These are phyloP conservation scores for Quercus glauca DNA, from an alignment of 306 rosid species.

Conservation along the genomic window DNA sequence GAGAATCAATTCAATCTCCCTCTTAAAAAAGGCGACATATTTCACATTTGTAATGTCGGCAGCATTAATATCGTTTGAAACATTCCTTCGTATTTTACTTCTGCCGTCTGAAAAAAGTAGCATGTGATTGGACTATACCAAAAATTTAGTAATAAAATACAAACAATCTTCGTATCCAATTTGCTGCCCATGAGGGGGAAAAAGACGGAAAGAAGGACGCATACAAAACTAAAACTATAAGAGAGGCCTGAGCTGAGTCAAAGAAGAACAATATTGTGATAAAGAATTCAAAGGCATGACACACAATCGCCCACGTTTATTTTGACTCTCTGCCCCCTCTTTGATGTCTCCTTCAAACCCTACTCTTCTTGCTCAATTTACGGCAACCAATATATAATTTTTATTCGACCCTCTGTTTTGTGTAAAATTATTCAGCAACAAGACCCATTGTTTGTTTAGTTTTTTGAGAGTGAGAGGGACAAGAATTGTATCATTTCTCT, in stretches of 20 bases:
- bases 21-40: too few relatives aligned
- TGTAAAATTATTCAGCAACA: background rate
- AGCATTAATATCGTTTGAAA: too few relatives aligned
- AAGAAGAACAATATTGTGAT: background rate
- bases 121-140: too few relatives aligned
- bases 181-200: background rate
- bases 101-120: too few relatives aligned
- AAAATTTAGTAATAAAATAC: too few relatives aligned
- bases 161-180: background rate
- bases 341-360: constrained; percentile 9
- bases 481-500: background rate
- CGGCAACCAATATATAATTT: background rate
- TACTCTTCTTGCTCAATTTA: background rate
- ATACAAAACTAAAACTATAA: background rate
- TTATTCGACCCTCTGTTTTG: background rate
- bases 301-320: background rate
- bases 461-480: too few relatives aligned
- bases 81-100: too few relatives aligned
- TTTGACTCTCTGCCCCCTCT: background rate
- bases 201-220: background rate
- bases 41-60: too few relatives aligned
- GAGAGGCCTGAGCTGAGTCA: background rate
- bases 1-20: too few relatives aligned
- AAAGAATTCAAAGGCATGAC: background rate
- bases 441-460: too few relatives aligned